Evolutionary conservation across 371 early-diverging fungal genomes (phyloP).

Genomic region (Dentiscutata heterogama): DNA sequence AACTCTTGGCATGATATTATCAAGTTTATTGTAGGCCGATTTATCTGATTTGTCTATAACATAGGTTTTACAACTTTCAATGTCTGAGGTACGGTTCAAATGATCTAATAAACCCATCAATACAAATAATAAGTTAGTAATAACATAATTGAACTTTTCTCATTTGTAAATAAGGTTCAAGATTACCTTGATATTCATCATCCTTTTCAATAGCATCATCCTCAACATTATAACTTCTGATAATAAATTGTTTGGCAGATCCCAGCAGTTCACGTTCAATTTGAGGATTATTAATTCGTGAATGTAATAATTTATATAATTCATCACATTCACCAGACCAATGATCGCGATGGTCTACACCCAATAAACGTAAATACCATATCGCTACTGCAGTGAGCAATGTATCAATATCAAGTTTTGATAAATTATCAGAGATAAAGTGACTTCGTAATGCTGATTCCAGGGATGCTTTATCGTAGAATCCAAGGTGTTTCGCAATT

Average conservation of each 20-base stretch:
- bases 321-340: not conserved
- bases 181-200: not conserved
- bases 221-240: not conserved
- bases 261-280: slow-evolving; percentile 4
- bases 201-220: not conserved
- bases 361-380: slow-evolving; percentile 2
- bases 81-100: too few relatives aligned
- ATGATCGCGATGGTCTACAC: not conserved
- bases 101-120: too few relatives aligned
- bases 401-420: not conserved
- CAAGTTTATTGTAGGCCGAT: too few relatives aligned
- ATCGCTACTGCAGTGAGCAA: slow-evolving; percentile 19
- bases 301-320: not conserved
- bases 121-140: too few relatives aligned
- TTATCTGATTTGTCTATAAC: too few relatives aligned
- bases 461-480: not conserved
- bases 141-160: too few relatives aligned
- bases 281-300: slow-evolving; percentile 23
- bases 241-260: not conserved
- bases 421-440: not conserved
- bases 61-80: too few relatives aligned
- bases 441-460: not conserved
- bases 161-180: not conserved
- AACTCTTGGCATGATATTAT: too few relatives aligned
- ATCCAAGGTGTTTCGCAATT: not conserved